Evolutionary conservation across 2,329 filamentous ascomycete genomes (phyloP).

Genomic region (Boeremia exigua): DNA sequence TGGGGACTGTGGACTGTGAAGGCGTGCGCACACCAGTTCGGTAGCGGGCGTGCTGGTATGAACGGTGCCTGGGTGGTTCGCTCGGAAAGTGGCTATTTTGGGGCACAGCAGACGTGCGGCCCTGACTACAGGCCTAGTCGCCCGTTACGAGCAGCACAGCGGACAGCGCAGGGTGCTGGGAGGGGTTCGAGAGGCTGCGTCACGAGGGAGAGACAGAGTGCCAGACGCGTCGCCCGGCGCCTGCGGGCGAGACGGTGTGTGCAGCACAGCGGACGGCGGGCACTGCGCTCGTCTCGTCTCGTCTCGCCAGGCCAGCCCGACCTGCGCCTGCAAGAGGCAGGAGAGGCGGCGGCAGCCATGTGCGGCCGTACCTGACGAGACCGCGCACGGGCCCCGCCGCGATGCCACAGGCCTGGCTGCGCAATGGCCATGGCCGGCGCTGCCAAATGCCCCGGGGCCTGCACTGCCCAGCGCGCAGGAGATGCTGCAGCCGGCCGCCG

Average conservation of each 20-base stretch:
- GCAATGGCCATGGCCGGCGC: too few relatives aligned
- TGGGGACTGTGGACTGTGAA: too few relatives aligned
- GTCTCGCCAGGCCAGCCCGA: conserved; percentile 26
- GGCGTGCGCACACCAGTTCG: conserved; percentile 11
- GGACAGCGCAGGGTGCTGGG: conserved; percentile 11
- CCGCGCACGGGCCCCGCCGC: conserved; percentile 6
- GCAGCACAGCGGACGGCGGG: not conserved
- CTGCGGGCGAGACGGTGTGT: not conserved
- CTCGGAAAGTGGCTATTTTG: conserved; percentile 29
- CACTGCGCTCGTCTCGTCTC: conserved; percentile 8
- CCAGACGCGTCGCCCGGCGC: conserved; percentile 7
- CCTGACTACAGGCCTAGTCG: conserved; percentile 26
- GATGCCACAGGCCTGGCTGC: conserved; percentile 8
- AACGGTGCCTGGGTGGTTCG: conserved; percentile 6
- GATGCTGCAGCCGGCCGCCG: not conserved
- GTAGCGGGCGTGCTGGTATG: conserved; percentile 12
- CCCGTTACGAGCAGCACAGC: conserved; percentile 21
- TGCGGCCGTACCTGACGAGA: conserved; percentile 19
- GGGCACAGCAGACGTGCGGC: conserved; percentile 29
- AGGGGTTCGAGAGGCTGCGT: conserved; percentile 15
- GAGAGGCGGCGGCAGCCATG: conserved; percentile 27
- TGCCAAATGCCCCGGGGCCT: not conserved
- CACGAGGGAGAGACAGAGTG: conserved; percentile 8
- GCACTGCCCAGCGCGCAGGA: not conserved
- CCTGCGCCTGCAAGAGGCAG: conserved; percentile 29